Evolutionary conservation across 306 rosid genomes (phyloP), one percentile per base, ranked within the genome.

Genomic region (Vigna angularis): DNA sequence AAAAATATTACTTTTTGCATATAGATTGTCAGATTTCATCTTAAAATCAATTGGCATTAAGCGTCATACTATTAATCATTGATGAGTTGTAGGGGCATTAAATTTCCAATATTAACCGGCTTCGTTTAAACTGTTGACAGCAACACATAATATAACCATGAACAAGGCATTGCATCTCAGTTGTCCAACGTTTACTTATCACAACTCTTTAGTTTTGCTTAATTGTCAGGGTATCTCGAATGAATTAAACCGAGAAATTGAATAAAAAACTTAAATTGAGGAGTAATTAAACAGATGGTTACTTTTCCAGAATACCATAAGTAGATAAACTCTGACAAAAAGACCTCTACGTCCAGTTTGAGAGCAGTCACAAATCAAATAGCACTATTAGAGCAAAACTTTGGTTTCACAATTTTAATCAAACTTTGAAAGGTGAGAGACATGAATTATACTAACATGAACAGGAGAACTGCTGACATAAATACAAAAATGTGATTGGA

Each of bases 391-490:
- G 42, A 55, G 62, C 10, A 64, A 38, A 80, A 40, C 3, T 51
- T 30, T 22, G 24, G 38, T 10, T 30, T 24, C n/a, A 38, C 2
- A 47, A 32, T 20, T 36, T 30, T 49, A 2, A 3, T 7, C 44
- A 30, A 58, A 58, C 66, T 59, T 59, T 2, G 10, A 59, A 38
- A 6, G 32, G 11, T 59, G 61, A 55, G 61, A 55, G 34, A 10
- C 79, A 65, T 36, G 30, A 71, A 18, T 55, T 34, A 20, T 44
- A 32, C 36, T 24, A 13, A 18, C 18, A 44, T 5, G 48, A 70
- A 44, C 74, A 52, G 40, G 61, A 69, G 56, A 70, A 30, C 16
- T 38, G 14, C 72, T 75, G 40, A 38, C 58, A 72, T 51, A 55
- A 20, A 2, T 47, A 66, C 28, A 40, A 51, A 34, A 44, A 51